phyloP scores from a whole-genome alignment of 164 flowering plant species.

The Kalanchoe fedtschenkoi region DNA sequence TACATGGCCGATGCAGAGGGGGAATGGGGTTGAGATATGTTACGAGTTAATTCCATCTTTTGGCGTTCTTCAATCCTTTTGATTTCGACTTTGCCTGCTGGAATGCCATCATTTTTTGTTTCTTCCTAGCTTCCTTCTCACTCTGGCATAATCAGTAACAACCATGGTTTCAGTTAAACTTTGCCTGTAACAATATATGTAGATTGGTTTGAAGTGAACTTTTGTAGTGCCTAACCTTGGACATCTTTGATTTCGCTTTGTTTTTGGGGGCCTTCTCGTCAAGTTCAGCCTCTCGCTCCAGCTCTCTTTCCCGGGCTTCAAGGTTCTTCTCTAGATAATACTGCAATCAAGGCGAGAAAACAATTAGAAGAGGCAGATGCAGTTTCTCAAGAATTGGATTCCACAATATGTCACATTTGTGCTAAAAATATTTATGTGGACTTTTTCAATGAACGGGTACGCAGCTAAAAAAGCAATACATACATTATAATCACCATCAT shows the following conservation, averaged over 20 bases:
- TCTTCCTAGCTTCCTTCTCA: slow-evolving; percentile 88
- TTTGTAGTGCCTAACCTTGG: slow-evolving; percentile 42
- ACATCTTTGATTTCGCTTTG: slow-evolving; percentile 96
- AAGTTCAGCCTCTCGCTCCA: slow-evolving; percentile 88
- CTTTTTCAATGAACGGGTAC: background rate
- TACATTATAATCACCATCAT: slow-evolving; percentile 93
- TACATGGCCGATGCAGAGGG: background rate
- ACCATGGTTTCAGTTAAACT: background rate
- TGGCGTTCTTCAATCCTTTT: slow-evolving; percentile 70
- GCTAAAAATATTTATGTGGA: background rate
- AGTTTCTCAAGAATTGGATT: background rate
- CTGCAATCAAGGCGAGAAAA: slow-evolving; percentile 24
- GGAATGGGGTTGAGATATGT: background rate
- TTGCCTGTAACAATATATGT: background rate
- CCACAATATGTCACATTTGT: background rate
- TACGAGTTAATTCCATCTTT: slow-evolving; percentile 72
- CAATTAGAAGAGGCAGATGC: background rate
- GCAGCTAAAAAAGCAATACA: slow-evolving; percentile 16
- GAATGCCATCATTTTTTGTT: slow-evolving; percentile 78
- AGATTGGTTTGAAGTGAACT: background rate
- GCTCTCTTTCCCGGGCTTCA: slow-evolving; percentile 64
- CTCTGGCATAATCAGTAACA: slow-evolving; percentile 37
- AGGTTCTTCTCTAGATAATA: slow-evolving; percentile 95
- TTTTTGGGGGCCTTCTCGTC: slow-evolving; percentile 86
- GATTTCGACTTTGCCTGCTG: slow-evolving; percentile 84